Conservation (phyloP, 2,329 filamentous ascomycete genomes). For the Scopulariopsis brevicaulis region DNA sequence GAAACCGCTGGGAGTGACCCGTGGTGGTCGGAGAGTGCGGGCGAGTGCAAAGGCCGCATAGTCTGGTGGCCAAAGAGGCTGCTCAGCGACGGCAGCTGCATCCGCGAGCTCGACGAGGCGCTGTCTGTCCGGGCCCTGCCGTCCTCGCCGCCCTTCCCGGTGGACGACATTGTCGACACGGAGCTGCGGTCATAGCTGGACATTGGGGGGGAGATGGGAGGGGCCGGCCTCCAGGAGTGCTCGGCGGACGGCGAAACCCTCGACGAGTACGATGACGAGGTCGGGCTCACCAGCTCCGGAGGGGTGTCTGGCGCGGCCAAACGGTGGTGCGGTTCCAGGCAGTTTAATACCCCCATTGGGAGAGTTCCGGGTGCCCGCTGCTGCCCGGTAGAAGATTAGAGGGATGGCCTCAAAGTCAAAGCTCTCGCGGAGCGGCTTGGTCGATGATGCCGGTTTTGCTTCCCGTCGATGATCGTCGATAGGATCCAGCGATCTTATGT, state of each 20-base stretch:
- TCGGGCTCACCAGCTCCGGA: constrained; percentile 40
- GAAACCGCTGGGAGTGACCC: constrained; percentile 25
- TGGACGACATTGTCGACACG: constrained; percentile 24
- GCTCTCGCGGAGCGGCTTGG: constrained; percentile 3
- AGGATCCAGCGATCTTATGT: constrained; percentile 1
- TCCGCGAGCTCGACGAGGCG: constrained; percentile 19
- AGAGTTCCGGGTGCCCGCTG: constrained; percentile 11
- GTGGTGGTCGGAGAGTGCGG: constrained; percentile 31
- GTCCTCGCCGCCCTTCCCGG: constrained; percentile 24
- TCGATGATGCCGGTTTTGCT: not conserved
- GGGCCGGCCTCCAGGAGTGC: constrained; percentile 27
- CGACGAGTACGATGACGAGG: constrained; percentile 33
- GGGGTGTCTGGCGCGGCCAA: constrained; percentile 41
- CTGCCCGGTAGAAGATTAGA: not conserved
- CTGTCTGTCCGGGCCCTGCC: constrained; percentile 22
- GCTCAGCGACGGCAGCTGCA: constrained; percentile 44
- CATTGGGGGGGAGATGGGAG: constrained; percentile 42
- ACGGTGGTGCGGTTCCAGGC: constrained; percentile 36
- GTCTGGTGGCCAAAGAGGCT: constrained; percentile 36
- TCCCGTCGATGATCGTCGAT: constrained; percentile 5
- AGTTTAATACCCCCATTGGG: constrained; percentile 45
- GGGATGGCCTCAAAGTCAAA: constrained; percentile 1
- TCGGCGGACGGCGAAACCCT: constrained; percentile 30
- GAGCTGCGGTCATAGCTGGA: constrained; percentile 36
- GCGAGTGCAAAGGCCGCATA: not conserved